Evolutionary conservation across 345 rosid genomes (phyloP), one percentile per base, ranked within the genome.

Genomic region (Theobroma cacao): DNA sequence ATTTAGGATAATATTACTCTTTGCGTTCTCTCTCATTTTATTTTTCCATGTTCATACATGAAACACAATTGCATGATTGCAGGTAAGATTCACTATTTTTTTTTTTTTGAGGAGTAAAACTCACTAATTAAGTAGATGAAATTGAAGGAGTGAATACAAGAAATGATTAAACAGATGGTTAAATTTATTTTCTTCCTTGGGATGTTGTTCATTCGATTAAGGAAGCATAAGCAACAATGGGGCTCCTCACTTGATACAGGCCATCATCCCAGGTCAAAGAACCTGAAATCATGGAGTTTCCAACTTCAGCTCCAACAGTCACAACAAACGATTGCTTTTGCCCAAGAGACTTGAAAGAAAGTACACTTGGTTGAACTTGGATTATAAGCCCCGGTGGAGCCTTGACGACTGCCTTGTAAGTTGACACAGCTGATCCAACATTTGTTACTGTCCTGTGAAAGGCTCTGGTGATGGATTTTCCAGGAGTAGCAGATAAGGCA

Each of bases 181-280:
- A 50, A 15, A 50, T 5, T 17, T 17, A 38, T 50, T 50, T 50
- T 1, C 56, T 17, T 3, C 56, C 22, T 50, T 50, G 56, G 2
- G 18, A 20, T n/a, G n/a, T n/a, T n/a, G n/a, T 17, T 50, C 22
- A 50, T 6, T 50, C 7, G 22, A 18, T 17, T 5, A 50, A 50
- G 7, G 56, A 17, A 20, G 56, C n/a, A 20, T 2, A 50, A 4
- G 56, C 52, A 1, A 87, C 84, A 40, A 86, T 28, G 2, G 90
- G 88, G 52, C 87, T 86, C 50, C 83, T 86, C n/a, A 85, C 88
- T 48, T 65, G 40, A 63, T 82, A 85, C 41, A 28, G 34, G 0
- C 85, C 88, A 55, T 87, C 85, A 31, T 69, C 64, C 89, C 87
- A 82, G 18, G 63, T 17, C 79, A 85, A 60, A 38, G 90, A 61